A percentile compares a stretch with the other conserved stretches of the same genome.
These are phyloP conservation scores for Fibroporia radiculosa DNA, from an alignment of 768 basidiomycete species.

Conservation along the genomic window DNA sequence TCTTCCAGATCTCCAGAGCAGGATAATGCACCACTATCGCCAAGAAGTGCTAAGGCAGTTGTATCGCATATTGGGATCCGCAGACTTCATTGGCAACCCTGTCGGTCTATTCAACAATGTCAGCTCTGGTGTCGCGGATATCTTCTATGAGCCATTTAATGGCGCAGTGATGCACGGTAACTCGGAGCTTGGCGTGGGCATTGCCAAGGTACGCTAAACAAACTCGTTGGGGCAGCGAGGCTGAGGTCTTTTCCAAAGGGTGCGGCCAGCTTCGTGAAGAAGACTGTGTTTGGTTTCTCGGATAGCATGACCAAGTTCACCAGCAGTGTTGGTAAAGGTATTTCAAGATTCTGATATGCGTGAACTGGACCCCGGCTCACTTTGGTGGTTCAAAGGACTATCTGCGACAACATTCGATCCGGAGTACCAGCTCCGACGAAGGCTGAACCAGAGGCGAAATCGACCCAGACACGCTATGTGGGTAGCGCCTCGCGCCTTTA, in stretches of 20 bases:
- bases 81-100: slow-evolving; percentile 93
- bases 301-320: slow-evolving; percentile 99
- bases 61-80: slow-evolving; percentile 95
- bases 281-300: slow-evolving; percentile 93
- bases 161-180: slow-evolving; percentile 96
- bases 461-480: slow-evolving; percentile 94
- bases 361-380: background rate
- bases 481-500: slow-evolving; percentile 15
- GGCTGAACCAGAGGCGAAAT: slow-evolving; percentile 87
- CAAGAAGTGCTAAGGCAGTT: slow-evolving; percentile 91
- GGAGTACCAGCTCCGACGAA: slow-evolving; percentile 86
- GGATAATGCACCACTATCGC: slow-evolving; percentile 87
- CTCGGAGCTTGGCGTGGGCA: slow-evolving; percentile 87
- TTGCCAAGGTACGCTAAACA: slow-evolving; percentile 66
- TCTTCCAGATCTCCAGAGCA: slow-evolving; percentile 72
- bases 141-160: slow-evolving; percentile 98
- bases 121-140: slow-evolving; percentile 94
- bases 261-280: slow-evolving; percentile 97
- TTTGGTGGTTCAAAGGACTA: slow-evolving; percentile 45
- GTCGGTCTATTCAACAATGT: slow-evolving; percentile 98
- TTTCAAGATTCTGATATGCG: background rate
- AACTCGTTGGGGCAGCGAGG: background rate
- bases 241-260: slow-evolving; percentile 44
- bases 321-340: slow-evolving; percentile 94
- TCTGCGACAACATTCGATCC: slow-evolving; percentile 96